phyloP scores from a whole-genome alignment of 768 basidiomycete species.

The Russula sp. region DNA sequence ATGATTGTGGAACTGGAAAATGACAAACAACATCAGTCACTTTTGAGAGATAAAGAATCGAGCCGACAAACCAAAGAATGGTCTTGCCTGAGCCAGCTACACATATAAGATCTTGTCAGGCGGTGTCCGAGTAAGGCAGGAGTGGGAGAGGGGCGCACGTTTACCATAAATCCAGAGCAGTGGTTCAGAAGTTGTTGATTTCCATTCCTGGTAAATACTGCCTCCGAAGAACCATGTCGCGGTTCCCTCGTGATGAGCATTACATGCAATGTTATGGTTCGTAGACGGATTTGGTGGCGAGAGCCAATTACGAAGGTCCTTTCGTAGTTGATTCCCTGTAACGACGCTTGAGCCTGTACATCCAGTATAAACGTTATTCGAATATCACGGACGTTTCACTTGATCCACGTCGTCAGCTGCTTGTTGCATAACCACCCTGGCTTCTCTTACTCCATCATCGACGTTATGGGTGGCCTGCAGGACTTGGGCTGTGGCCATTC shows the following conservation, averaged over 20 bases:
- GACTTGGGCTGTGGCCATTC: background rate
- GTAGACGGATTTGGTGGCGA: slow-evolving; percentile 12
- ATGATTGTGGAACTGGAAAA: too few relatives aligned
- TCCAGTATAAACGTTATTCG: background rate
- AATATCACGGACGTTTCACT: background rate
- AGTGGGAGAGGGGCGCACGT: too few relatives aligned
- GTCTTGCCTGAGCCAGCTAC: too few relatives aligned
- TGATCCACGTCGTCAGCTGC: background rate
- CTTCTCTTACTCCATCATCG: background rate
- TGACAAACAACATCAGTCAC: too few relatives aligned
- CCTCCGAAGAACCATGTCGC: slow-evolving; percentile 12
- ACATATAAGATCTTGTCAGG: too few relatives aligned
- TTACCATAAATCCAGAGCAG: background rate
- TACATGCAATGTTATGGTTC: background rate
- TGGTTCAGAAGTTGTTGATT: background rate
- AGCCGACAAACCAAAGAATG: too few relatives aligned
- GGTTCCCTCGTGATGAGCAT: background rate
- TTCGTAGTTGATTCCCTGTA: background rate
- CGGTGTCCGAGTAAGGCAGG: too few relatives aligned
- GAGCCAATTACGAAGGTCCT: slow-evolving; percentile 1
- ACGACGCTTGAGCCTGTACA: background rate
- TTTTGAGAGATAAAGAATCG: too few relatives aligned
- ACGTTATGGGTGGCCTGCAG: background rate
- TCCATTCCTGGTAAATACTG: slow-evolving; percentile 3
- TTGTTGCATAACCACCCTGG: background rate